Base-by-base conservation (phyloP, 345 rosid genomes). In the Moricandia moricandioides region DNA sequence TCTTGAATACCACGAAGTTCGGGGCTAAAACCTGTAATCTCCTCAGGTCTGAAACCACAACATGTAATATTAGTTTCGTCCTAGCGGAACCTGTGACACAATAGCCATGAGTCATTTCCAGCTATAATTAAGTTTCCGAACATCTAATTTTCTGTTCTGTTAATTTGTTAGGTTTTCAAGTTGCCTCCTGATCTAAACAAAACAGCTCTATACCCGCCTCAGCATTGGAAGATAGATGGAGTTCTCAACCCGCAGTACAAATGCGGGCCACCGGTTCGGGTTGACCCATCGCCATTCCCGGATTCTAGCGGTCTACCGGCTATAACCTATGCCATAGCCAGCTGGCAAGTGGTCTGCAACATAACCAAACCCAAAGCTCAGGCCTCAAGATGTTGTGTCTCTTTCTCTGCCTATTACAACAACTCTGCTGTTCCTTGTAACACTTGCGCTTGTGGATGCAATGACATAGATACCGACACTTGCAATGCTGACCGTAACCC, bases 381-480 rank as follows among this genome's bases (percentile, higher is more conserved):
- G 34, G 79, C 85, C 29, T 49, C 97, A 1, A 79, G 80, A 54
- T 96, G 97, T 68, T 96, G 99, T 39, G 99, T 92, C n/a, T 90
- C 99, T 0, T 92, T 89, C 86, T 89, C 98, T 9, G 97, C 99
- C 9, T 96, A 82, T 68, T 96, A 90, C 83, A 91, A 86, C 47
- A 86, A 79, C 14, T 89, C 96, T 1, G 88, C 83, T 5, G 70
- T 96, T 52, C 99, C 99, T 1, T 96, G 99, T 78, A 83, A 77
- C 34, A 90, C 99, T 2, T 92, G 99, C 9, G 98, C 99, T 18
- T 96, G 99, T 7, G 99, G 98, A 11, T 92, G 98, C 62, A 75
- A 80, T 0, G 30, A 88, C 49, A 59, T 78, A 1, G 79, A 84
- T 30, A 77, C 85, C 0, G 63, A 68, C 13, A 81, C 74, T 4